Evolutionary conservation across 805 yeast species (phyloP), one percentile per base, ranked within the genome.

Genomic region (Yarrowia keelungensis): DNA sequence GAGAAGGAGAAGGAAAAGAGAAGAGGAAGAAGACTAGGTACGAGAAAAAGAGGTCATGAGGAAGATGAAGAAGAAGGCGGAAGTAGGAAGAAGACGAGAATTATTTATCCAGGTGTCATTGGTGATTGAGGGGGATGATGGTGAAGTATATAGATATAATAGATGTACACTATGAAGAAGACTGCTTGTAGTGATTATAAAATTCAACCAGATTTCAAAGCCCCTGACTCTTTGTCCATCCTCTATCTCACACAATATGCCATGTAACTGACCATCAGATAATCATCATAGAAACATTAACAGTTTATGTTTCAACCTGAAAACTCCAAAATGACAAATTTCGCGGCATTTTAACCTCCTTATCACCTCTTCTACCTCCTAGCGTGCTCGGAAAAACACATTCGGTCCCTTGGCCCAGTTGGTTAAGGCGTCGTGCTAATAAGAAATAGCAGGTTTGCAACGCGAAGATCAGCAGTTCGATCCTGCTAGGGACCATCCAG

Each of bases 401-500:
- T 7, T n/a, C 35, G 53, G 53, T 47, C 53, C 53, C 53, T 47
- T 47, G 53, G 53, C 53, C 53, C 53, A 47, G 53, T 47, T 47
- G 53, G 53, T 47, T 47, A 47, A 47, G 53, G 35, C 65, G 65
- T 59, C 65, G 65, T 59, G 65, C 65, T 59, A 59, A 59, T 59
- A 59, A 59, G 65, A 26, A 58, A 47, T 62, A 62, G 67, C 54
- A 62, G 38, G 47, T 62, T 49, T 62, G 56, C 47, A 47, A 80
- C 82, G 82, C 82, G 79, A 79, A 80, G 83, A 80, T 80, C 83
- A 80, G 82, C 83, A 78, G 82, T 80, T 80, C 82, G 82, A 80
- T 74, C 76, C 76, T 75, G 76, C 75, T 75, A 74, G 76, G 74
- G 76, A 75, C 76, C 76, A 75, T 61, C 2, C 12, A 38, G 12